These are phyloP conservation scores for Arthroderma sp. DNA, from an alignment of 2,329 filamentous ascomycete genomes.

Conservation along the genomic window DNA sequence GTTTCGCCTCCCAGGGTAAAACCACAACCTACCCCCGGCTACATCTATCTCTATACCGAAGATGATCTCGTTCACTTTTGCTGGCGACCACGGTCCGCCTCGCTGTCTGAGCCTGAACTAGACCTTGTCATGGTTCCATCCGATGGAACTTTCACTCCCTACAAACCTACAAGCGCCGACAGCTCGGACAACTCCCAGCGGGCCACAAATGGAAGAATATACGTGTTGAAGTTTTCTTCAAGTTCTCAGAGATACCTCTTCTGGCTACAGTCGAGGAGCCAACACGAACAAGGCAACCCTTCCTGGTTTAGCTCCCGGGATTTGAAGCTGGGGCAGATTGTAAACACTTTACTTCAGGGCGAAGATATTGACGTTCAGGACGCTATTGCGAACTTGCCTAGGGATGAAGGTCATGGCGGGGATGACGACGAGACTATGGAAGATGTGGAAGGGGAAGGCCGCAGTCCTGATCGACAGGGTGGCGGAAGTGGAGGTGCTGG, in stretches of 20 bases:
- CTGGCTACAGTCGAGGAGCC: conserved; percentile 88
- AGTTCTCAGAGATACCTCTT: conserved; percentile 86
- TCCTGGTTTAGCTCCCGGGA: conserved; percentile 77
- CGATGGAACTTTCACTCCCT: conserved; percentile 77
- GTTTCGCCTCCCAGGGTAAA: conserved; percentile 57
- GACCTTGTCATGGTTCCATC: conserved; percentile 89
- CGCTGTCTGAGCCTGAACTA: conserved; percentile 60
- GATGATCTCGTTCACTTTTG: conserved; percentile 96
- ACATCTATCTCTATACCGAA: conserved; percentile 83
- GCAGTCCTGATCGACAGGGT: conserved; percentile 41
- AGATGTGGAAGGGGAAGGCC: conserved; percentile 52
- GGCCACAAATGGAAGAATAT: conserved; percentile 72
- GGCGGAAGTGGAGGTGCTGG: conserved; percentile 68
- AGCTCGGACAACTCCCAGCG: conserved; percentile 49
- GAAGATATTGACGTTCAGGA: conserved; percentile 69
- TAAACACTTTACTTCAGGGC: conserved; percentile 72
- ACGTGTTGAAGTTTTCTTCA: conserved; percentile 83
- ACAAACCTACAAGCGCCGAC: conserved; percentile 48
- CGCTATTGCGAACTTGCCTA: conserved; percentile 55
- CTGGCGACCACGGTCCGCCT: conserved; percentile 71
- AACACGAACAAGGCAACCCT: conserved; percentile 55
- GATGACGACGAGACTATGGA: conserved; percentile 69
- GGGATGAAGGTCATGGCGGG: conserved; percentile 34
- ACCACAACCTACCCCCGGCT: conserved; percentile 60
- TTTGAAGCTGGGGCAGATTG: conserved; percentile 73